Base-by-base conservation (phyloP, 2,329 filamentous ascomycete genomes). In the Microsporum ferrugineum region DNA sequence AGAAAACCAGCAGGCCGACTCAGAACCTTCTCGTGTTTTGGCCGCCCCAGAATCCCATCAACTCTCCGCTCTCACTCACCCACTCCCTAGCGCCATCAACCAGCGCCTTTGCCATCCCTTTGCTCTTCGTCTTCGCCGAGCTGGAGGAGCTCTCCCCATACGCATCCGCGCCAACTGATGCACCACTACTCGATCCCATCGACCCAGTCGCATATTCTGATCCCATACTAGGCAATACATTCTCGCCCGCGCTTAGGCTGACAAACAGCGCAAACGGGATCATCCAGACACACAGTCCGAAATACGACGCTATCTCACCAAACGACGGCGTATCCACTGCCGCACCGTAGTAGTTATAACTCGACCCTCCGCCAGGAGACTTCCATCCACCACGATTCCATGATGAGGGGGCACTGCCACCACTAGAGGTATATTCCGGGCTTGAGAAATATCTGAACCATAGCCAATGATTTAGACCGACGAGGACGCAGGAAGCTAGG, bases 251-350 rank as follows among this genome's bases (percentile, higher is more conserved):
- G 17, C 89, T 95, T 47, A 99, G 76, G 69, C 89, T 95, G 58
- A 99, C 92, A 71, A 99, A 99, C 12, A 99, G 80, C 14, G 91
- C 86, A 71, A 99, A 99, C 0, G 94, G 94, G 0, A 97, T 89
- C 1, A 99, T 81, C 94, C 94, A 99, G 0, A 99, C 91, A 69
- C 91, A 96, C 1, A 99, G 79, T 0, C 94, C 94, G 71, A 99
- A 99, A 75, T 94, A 99, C 0, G 89, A 92, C 0, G 94, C 91
- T 51, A 97, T 94, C 77, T 97, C 90, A 17, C 89, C 91, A 73
- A 99, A 99, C 41, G 83, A 87, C 0, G 94, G 94, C 51, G 90
- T 73, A 55, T 74, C 71, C 5, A 71, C 70, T 10, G 62, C 55
- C 4, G 66, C 71, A 59, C 72, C 69, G 61, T 72, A 84, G 75